Conservation (phyloP, 2,329 filamentous ascomycete species). For the Colletotrichum eremochloae region DNA sequence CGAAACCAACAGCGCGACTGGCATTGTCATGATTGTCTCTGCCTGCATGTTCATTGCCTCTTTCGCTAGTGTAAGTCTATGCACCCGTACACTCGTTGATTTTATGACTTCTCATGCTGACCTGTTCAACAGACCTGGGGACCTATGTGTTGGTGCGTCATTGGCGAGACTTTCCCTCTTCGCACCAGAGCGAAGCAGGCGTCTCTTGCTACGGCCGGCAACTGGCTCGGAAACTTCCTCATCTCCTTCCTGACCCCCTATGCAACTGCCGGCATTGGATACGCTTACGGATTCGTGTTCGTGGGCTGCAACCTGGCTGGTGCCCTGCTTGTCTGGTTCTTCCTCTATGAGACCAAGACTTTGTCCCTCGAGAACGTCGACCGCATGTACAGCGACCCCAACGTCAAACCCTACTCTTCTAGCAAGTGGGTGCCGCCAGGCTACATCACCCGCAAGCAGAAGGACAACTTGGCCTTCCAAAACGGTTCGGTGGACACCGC, state of each 20-base stretch:
- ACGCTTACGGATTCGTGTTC: constrained; percentile 76
- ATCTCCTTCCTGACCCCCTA: constrained; percentile 78
- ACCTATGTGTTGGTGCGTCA: constrained; percentile 77
- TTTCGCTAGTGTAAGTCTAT: constrained; percentile 64
- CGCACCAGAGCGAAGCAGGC: constrained; percentile 68
- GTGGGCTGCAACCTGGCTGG: constrained; percentile 71
- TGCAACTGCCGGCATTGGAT: constrained; percentile 72
- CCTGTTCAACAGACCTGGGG: constrained; percentile 69
- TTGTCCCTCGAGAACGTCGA: constrained; percentile 80
- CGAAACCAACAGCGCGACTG: constrained; percentile 60
- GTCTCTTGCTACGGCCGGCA: constrained; percentile 66
- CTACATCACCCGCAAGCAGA: constrained; percentile 56
- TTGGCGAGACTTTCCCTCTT: constrained; percentile 75
- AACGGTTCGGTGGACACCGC: constrained; percentile 21
- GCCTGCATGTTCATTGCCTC: constrained; percentile 81
- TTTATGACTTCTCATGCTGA: neutral
- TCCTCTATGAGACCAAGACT: constrained; percentile 75
- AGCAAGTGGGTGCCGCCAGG: constrained; percentile 64
- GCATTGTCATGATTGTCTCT: constrained; percentile 78
- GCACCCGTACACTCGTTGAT: neutral
- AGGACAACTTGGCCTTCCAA: constrained; percentile 47
- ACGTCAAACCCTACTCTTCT: constrained; percentile 73
- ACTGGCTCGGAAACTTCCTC: constrained; percentile 75
- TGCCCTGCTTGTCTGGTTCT: constrained; percentile 74
- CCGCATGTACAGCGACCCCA: constrained; percentile 73